Base-by-base conservation (phyloP, 139 green algal genomes). In the Coelastrella sp. region DNA sequence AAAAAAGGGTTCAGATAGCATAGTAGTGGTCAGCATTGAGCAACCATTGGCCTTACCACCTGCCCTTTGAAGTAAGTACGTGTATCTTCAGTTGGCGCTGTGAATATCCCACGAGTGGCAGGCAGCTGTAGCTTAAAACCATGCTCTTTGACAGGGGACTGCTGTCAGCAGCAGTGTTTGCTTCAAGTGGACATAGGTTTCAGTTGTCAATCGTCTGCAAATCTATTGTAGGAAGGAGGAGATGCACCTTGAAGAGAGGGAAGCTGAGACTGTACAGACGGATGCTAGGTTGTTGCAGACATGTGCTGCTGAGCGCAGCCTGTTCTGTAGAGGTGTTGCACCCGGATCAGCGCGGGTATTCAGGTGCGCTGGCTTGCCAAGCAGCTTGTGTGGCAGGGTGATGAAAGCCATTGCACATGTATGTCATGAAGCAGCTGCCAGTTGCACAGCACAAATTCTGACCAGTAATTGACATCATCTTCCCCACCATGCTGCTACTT, bases 281-380 rank as follows among this genome's bases (percentile, higher is more conserved):
- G 88, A 93, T 76, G 87, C 91, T 15, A 78, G 85, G 56, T 76
- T 96, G 72, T 59, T 95, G 65, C 90, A 91, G 76, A 65, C 59
- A 12, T 94, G 92, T 86, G 88, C 91, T 7, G 87, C 90, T 57
- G 95, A 98, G 92, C 93, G 96, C 73, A 84, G 87, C 12, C 80
- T 95, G 19, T 97, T 96, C 93, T 98, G 96, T 93, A 92, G 94
- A 49, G 78, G 75, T 9, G 93, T 97, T 8, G 61, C 88, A 74
- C 93, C 91, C 70, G 92, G 86, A 65, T 24, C 70, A 27, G 66
- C 88, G 82, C 94, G 94, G n/a, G 86, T 95, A 57, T 96, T 95
- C 84, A 78, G 90, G 80, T 91, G 72, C 8, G 85, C 35, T 49
- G 35, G 35, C 35, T 49, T 49, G 35, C 35, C 11, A n/a, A 70